Evolutionary conservation across 495 filamentous ascomycete genomes (phyloP).

Genomic region (Lasiosphaeriaceae sp.): DNA sequence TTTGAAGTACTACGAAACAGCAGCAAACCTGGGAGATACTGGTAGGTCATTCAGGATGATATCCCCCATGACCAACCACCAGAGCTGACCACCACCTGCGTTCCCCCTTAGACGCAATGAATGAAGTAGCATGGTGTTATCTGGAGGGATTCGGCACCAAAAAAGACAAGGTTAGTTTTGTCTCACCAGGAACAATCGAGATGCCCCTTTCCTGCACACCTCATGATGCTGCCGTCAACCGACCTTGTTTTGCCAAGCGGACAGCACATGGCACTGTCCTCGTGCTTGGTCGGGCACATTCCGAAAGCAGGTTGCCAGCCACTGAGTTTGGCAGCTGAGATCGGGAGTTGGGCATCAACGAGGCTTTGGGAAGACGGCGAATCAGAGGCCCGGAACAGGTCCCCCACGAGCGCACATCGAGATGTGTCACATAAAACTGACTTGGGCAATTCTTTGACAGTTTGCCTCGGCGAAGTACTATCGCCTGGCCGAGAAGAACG

Average conservation of each 20-base stretch:
- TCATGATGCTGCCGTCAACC: too few relatives aligned
- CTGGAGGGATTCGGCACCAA: constrained; percentile 88
- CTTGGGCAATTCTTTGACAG: constrained; percentile 42
- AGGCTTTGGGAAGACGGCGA: constrained; percentile 20
- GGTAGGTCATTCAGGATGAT: constrained; percentile 32
- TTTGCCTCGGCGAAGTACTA: constrained; percentile 89
- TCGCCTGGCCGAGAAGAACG: constrained; percentile 83
- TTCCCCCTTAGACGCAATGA: constrained; percentile 75
- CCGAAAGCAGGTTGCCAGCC: neutral
- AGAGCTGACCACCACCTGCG: constrained; percentile 24
- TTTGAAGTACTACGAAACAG: constrained; percentile 88
- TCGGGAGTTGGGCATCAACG: constrained; percentile 38
- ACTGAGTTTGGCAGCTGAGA: neutral
- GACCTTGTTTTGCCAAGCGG: too few relatives aligned
- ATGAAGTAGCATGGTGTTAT: constrained; percentile 95
- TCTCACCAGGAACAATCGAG: neutral
- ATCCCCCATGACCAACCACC: neutral
- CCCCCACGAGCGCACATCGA: constrained; percentile 5
- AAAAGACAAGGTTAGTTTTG: constrained; percentile 86
- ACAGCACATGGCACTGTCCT: neutral
- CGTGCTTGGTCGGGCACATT: neutral
- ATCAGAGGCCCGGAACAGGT: constrained; percentile 16
- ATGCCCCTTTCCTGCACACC: neutral
- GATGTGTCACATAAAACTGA: constrained; percentile 38
- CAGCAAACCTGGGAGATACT: constrained; percentile 90